Percentiles rank a stretch among this genome's conserved stretches.
These are phyloP conservation scores for Backusella sp. DNA, from an alignment of 192 early-diverging fungal genomes.

Conservation along the genomic window DNA sequence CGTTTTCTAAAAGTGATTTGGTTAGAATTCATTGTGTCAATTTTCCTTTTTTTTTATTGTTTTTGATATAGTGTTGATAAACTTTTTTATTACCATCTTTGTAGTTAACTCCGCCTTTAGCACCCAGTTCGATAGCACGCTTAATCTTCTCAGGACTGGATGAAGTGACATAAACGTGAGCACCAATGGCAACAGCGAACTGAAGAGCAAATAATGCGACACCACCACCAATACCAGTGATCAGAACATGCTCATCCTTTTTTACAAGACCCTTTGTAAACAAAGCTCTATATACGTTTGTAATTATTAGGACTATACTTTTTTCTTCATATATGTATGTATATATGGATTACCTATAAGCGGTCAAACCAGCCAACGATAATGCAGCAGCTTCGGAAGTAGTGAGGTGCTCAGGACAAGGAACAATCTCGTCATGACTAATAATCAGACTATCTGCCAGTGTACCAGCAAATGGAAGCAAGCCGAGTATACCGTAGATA, in stretches of 20 bases:
- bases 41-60: slow-evolving; percentile 3
- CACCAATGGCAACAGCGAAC: slow-evolving; percentile 64
- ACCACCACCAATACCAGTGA: slow-evolving; percentile 78
- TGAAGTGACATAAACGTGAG: slow-evolving; percentile 71
- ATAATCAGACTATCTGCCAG: slow-evolving; percentile 57
- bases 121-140: slow-evolving; percentile 59
- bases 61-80: not conserved
- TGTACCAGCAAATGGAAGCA: slow-evolving; percentile 42
- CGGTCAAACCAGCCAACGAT: slow-evolving; percentile 66
- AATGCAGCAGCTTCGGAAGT: slow-evolving; percentile 63
- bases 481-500: slow-evolving; percentile 38
- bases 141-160: slow-evolving; percentile 61
- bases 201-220: slow-evolving; percentile 66
- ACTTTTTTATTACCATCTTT: slow-evolving; percentile 46
- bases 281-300: slow-evolving; percentile 43
- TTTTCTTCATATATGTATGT: not conserved
- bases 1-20: slow-evolving; percentile 36
- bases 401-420: slow-evolving; percentile 58
- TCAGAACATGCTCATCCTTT: slow-evolving; percentile 54
- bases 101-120: slow-evolving; percentile 69
- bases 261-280: slow-evolving; percentile 59
- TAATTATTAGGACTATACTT: not conserved
- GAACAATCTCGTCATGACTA: slow-evolving; percentile 41
- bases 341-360: slow-evolving; percentile 30
- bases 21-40: not conserved